These are phyloP conservation scores for Tricholoma sp. DNA, from an alignment of 768 basidiomycete genomes.

Conservation along the genomic window DNA sequence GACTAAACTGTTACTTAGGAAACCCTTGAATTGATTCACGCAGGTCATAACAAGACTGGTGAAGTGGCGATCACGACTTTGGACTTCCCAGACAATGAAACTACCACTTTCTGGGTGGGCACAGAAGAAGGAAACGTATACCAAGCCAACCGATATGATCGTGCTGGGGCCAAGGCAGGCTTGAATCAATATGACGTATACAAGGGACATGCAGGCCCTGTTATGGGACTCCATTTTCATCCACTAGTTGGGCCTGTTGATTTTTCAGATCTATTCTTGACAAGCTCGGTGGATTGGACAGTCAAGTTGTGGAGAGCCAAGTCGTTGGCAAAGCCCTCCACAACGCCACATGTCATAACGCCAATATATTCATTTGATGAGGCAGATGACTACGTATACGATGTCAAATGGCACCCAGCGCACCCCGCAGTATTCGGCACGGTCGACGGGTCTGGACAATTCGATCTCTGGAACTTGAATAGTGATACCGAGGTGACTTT, in stretches of 20 bases:
- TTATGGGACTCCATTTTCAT: constrained; percentile 94
- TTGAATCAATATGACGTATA: constrained; percentile 92
- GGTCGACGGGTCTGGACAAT: constrained; percentile 92
- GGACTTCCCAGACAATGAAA: constrained; percentile 95
- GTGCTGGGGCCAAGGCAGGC: constrained; percentile 95
- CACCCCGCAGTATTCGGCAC: constrained; percentile 94
- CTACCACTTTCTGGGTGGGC: constrained; percentile 95
- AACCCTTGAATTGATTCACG: constrained; percentile 85
- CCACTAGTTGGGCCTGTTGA: constrained; percentile 88
- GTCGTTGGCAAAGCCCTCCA: constrained; percentile 69
- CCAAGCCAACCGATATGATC: constrained; percentile 94
- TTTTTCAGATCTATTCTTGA: constrained; percentile 93
- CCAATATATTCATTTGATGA: constrained; percentile 95
- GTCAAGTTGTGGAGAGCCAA: constrained; percentile 94
- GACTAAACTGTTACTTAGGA: constrained; percentile 47
- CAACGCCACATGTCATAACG: constrained; percentile 48
- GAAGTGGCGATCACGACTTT: constrained; percentile 93
- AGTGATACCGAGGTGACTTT: constrained; percentile 81
- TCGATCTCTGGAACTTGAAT: constrained; percentile 98
- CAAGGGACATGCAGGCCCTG: constrained; percentile 87
- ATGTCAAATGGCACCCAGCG: constrained; percentile 95
- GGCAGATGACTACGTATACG: constrained; percentile 97
- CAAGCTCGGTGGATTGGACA: constrained; percentile 95
- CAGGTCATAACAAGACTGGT: constrained; percentile 93
- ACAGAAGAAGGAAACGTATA: constrained; percentile 98